These are phyloP conservation scores for Kwoniella dejecticola DNA, from an alignment of 768 basidiomycete species.

Conservation along the genomic window DNA sequence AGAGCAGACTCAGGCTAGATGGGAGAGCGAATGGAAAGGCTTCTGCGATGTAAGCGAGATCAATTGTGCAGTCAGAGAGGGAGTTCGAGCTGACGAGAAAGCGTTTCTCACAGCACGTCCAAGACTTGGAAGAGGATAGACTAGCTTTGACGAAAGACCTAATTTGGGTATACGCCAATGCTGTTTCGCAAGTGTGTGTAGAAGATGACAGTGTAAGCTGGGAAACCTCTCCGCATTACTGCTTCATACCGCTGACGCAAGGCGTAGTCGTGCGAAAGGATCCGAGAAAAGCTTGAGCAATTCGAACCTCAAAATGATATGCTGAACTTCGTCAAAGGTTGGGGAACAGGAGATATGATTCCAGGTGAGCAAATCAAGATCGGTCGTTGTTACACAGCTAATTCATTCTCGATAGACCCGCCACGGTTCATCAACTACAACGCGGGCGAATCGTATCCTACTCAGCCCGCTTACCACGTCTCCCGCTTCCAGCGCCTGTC, in stretches of 20 bases:
- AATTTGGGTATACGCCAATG: conserved; percentile 94
- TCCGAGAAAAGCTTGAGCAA: conserved; percentile 81
- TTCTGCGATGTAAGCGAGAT: conserved; percentile 73
- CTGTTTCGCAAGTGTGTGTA: conserved; percentile 93
- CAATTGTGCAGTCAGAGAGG: not conserved
- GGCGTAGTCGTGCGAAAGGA: conserved; percentile 83
- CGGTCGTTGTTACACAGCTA: not conserved
- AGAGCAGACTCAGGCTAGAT: conserved; percentile 75
- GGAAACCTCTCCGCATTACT: no score
- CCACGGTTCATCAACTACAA: conserved; percentile 80
- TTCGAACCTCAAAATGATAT: conserved; percentile 86
- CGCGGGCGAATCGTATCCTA: conserved; percentile 51
- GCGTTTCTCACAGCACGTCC: conserved; percentile 61
- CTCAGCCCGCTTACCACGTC: conserved; percentile 59
- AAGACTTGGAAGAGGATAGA: conserved; percentile 95
- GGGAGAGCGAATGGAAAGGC: conserved; percentile 91
- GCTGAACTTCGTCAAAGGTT: conserved; percentile 82
- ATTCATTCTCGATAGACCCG: conserved; percentile 61
- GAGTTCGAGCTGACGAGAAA: not conserved
- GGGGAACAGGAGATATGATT: conserved; percentile 83
- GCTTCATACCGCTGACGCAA: conserved; percentile 2
- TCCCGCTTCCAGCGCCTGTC: conserved; percentile 58
- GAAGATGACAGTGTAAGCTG: conserved; percentile 85
- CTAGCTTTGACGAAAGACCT: conserved; percentile 92
- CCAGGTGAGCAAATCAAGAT: conserved; percentile 58